A percentile compares a stretch with the other conserved stretches of the same genome.
phyloP scores from a whole-genome alignment of 768 basidiomycete genomes.

The Strobilomyces echinocephalus region DNA sequence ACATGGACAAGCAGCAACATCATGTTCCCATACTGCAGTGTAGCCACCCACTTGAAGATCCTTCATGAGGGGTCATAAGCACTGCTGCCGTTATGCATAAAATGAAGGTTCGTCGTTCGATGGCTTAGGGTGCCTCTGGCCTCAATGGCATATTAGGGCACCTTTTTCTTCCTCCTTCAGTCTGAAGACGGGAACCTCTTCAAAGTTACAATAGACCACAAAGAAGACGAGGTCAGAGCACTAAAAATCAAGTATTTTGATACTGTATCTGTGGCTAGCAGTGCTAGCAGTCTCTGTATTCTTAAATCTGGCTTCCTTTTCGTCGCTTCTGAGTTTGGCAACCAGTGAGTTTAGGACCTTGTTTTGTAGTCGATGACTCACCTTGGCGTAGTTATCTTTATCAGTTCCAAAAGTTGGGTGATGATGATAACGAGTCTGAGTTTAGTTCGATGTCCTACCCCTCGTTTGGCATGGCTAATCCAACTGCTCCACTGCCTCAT shows the following conservation, averaged over 20 bases:
- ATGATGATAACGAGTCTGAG: conserved; percentile 93
- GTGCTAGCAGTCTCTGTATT: conserved; percentile 91
- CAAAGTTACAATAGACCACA: conserved; percentile 97
- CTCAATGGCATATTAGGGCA: conserved; percentile 55
- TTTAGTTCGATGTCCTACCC: conserved; percentile 86
- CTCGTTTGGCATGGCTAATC: conserved; percentile 75
- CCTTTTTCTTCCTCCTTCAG: conserved; percentile 99
- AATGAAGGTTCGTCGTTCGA: conserved; percentile 73
- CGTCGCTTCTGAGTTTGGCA: conserved; percentile 94
- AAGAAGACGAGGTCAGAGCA: conserved; percentile 89
- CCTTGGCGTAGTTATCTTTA: conserved; percentile 68
- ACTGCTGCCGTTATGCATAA: conserved; percentile 98
- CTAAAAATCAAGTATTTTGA: conserved; percentile 99
- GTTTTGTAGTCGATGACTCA: conserved; percentile 9
- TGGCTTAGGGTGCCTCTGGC: conserved; percentile 1
- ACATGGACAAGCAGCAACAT: conserved; percentile 89
- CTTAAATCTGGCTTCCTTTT: conserved; percentile 98
- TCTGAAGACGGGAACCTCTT: conserved; percentile 96
- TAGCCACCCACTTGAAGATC: conserved; percentile 80
- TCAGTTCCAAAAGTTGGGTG: conserved; percentile 97
- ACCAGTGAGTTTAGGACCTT: conserved; percentile 63
- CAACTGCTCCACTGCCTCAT: conserved; percentile 57
- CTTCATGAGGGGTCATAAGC: conserved; percentile 82
- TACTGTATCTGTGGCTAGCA: conserved; percentile 91
- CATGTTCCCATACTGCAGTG: conserved; percentile 95